A percentile compares a stretch with the other conserved stretches of the same genome.
Conservation (phyloP, 345 rosid species). For the Salix suchowensis region DNA sequence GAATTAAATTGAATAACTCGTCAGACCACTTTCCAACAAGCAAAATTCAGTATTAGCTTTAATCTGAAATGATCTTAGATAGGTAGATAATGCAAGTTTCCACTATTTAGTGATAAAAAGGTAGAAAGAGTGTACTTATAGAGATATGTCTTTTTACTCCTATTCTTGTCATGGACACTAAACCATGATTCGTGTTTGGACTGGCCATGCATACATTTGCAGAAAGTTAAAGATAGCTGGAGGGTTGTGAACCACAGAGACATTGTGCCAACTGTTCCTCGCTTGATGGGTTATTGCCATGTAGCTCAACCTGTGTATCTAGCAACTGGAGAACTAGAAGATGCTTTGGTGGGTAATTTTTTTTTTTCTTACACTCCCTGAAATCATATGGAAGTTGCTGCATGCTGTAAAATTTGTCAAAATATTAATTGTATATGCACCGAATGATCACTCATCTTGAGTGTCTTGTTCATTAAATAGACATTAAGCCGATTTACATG, state of each 20-base stretch:
- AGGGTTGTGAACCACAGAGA: slow-evolving; percentile 95
- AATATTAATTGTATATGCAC: no score
- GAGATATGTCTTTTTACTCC: not conserved
- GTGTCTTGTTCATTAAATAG: no score
- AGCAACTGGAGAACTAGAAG: slow-evolving; percentile 56
- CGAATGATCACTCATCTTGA: no score
- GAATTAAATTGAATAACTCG: no score
- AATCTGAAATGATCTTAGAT: not conserved
- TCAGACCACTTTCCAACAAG: not conserved
- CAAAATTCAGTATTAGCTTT: not conserved
- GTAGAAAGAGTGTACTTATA: no score
- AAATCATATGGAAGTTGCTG: not conserved
- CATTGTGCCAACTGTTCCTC: slow-evolving; percentile 94
- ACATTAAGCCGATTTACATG: no score
- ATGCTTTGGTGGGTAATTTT: slow-evolving; percentile 51
- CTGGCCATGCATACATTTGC: slow-evolving; percentile 19
- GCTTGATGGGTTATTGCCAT: slow-evolving; percentile 94
- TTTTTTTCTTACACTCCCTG: not conserved
- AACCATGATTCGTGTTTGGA: not conserved
- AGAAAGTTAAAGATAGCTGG: slow-evolving; percentile 95
- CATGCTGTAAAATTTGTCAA: not conserved
- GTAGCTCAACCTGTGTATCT: slow-evolving; percentile 91
- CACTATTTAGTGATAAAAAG: not conserved
- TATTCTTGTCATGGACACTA: not conserved
- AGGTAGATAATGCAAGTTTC: not conserved